phyloP scores from a whole-genome alignment of 305 asterid species.

The Solanum aculeatissimum region DNA sequence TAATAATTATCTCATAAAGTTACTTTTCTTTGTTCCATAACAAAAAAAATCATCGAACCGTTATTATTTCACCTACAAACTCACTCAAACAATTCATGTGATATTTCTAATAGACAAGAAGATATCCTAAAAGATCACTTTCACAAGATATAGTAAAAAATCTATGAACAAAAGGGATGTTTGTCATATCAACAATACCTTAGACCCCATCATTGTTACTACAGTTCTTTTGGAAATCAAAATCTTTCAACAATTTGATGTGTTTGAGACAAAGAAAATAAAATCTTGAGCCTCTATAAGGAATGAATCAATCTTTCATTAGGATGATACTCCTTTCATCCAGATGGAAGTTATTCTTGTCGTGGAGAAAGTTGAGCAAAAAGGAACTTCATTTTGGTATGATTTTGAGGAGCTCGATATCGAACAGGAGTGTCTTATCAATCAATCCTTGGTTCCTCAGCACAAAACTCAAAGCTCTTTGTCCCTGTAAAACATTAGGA shows the following conservation, averaged over 20 bases:
- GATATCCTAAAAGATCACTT: background rate
- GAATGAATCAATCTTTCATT: background rate
- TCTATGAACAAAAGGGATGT: background rate
- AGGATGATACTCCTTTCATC: background rate
- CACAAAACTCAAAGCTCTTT: slow-evolving; percentile 91
- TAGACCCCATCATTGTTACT: background rate
- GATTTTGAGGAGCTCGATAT: slow-evolving; percentile 81
- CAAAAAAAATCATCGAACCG: background rate
- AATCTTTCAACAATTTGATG: background rate
- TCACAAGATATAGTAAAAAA: background rate
- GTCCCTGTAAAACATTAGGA: slow-evolving; percentile 45
- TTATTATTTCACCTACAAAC: background rate
- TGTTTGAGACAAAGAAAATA: background rate
- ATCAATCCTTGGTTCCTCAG: slow-evolving; percentile 91
- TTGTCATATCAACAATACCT: background rate
- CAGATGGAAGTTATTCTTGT: background rate
- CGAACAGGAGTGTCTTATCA: slow-evolving; percentile 91
- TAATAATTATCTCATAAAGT: background rate
- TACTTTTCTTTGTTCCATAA: background rate
- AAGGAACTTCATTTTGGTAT: slow-evolving; percentile 33
- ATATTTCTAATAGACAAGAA: background rate
- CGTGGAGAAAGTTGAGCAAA: background rate
- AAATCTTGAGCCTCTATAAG: background rate
- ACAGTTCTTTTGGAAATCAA: background rate
- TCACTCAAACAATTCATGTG: background rate